phyloP scores from a whole-genome alignment of 2,329 filamentous ascomycete genomes.

The Capronia epimyces region DNA sequence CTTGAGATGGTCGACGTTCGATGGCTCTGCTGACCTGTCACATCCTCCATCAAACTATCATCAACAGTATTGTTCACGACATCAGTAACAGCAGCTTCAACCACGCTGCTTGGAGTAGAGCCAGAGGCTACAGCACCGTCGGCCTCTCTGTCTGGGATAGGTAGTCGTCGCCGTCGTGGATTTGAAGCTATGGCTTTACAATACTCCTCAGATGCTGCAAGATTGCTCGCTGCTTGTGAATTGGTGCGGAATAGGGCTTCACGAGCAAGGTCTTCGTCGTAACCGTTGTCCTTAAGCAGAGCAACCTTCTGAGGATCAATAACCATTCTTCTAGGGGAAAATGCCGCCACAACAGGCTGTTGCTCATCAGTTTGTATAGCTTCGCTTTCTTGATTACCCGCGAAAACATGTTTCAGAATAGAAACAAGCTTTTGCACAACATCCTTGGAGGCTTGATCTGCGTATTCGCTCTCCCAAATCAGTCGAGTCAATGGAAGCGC shows the following conservation, averaged over 20 bases:
- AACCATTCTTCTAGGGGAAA: conserved; percentile 49
- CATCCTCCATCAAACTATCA: conserved; percentile 20
- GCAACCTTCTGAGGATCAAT: conserved; percentile 47
- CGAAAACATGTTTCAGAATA: conserved; percentile 71
- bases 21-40: not conserved
- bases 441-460: conserved; percentile 71
- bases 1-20: not conserved
- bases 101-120: conserved; percentile 10
- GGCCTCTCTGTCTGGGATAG: conserved; percentile 46
- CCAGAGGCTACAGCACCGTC: conserved; percentile 29
- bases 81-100: conserved; percentile 14
- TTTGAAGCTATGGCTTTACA: conserved; percentile 59
- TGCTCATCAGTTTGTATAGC: conserved; percentile 61
- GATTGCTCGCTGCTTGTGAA: conserved; percentile 44
- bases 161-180: conserved; percentile 57
- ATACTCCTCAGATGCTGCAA: conserved; percentile 62
- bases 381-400: conserved; percentile 67
- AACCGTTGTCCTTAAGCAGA: conserved; percentile 44
- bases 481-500: conserved; percentile 69
- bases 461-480: conserved; percentile 73
- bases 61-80: conserved; percentile 8
- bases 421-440: conserved; percentile 76
- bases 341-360: conserved; percentile 44
- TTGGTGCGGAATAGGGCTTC: conserved; percentile 82
- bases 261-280: conserved; percentile 58